Percentiles rank a stretch among this genome's conserved stretches.
These are phyloP conservation scores for Fusarium longipes DNA, from an alignment of 2,329 filamentous ascomycete species.

Conservation along the genomic window DNA sequence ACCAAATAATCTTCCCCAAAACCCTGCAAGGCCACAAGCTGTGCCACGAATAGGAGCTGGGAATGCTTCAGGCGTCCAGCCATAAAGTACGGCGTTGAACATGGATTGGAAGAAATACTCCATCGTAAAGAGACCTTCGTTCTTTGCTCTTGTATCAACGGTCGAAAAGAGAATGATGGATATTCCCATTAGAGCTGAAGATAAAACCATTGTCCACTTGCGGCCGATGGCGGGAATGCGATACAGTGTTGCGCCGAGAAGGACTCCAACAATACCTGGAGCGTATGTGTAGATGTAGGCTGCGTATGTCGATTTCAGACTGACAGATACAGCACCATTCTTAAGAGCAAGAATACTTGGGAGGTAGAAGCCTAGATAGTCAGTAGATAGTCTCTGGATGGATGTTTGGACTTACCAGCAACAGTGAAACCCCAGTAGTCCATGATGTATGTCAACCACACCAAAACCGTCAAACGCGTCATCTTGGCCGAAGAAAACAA, in stretches of 20 bases:
- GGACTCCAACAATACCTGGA: conserved; percentile 62
- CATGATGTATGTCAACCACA: conserved; percentile 54
- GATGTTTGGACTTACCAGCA: conserved; percentile 44
- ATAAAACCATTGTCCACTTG: conserved; percentile 59
- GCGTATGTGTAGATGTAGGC: conserved; percentile 66
- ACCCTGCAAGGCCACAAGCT: conserved; percentile 67
- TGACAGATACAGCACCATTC: conserved; percentile 57
- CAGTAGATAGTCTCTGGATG: accelerated
- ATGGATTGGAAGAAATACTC: conserved; percentile 60
- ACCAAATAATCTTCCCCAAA: conserved; percentile 68
- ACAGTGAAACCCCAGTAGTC: conserved; percentile 55
- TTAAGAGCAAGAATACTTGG: conserved; percentile 64
- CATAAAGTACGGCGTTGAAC: conserved; percentile 53
- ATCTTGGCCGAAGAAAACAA: conserved; percentile 50
- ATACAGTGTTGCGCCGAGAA: conserved; percentile 58
- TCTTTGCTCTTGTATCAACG: conserved; percentile 53
- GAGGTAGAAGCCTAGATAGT: conserved; percentile 53
- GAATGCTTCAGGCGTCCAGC: conserved; percentile 68
- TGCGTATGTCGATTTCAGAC: conserved; percentile 61
- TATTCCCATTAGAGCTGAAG: conserved; percentile 57
- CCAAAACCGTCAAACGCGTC: conserved; percentile 51
- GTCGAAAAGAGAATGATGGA: conserved; percentile 60
- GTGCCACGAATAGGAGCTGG: conserved; percentile 66
- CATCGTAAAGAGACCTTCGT: conserved; percentile 55
- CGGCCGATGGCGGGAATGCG: conserved; percentile 54